These are phyloP conservation scores for Solanum neorickii DNA, from an alignment of 257 asterid species.

Conservation along the genomic window DNA sequence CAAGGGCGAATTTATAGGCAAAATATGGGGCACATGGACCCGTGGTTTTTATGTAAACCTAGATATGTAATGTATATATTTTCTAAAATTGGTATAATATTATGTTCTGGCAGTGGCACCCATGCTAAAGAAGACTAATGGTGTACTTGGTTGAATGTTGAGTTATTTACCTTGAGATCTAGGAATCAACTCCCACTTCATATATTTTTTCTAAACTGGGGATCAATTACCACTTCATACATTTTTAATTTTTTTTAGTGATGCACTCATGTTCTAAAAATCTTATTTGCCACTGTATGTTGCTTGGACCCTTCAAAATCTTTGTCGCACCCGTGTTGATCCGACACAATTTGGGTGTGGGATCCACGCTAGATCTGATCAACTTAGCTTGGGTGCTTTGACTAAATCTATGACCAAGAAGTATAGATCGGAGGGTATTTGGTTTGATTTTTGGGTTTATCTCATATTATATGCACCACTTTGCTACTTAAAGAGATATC, in stretches of 20 bases:
- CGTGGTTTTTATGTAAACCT: background rate
- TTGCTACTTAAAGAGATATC: background rate
- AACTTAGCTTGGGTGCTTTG: background rate
- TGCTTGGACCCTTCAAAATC: background rate
- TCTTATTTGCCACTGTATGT: background rate
- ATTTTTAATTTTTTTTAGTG: background rate
- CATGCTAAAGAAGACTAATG: background rate
- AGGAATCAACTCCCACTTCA: background rate
- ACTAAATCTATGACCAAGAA: background rate
- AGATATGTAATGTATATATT: background rate
- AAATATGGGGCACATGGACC: background rate
- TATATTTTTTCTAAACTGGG: background rate
- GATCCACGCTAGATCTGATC: background rate
- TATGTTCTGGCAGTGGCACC: background rate
- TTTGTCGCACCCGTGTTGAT: background rate
- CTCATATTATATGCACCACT: background rate
- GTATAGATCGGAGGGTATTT: background rate
- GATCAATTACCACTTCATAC: background rate
- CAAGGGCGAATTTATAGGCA: background rate
- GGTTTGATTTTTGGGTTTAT: background rate
- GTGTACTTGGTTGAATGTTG: background rate
- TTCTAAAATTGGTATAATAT: background rate
- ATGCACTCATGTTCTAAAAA: background rate
- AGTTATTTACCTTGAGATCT: background rate
- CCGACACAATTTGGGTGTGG: background rate